These are phyloP conservation scores for Phytophthora multivora DNA, from an alignment of 352 stramenopile genomes.

Conservation along the genomic window DNA sequence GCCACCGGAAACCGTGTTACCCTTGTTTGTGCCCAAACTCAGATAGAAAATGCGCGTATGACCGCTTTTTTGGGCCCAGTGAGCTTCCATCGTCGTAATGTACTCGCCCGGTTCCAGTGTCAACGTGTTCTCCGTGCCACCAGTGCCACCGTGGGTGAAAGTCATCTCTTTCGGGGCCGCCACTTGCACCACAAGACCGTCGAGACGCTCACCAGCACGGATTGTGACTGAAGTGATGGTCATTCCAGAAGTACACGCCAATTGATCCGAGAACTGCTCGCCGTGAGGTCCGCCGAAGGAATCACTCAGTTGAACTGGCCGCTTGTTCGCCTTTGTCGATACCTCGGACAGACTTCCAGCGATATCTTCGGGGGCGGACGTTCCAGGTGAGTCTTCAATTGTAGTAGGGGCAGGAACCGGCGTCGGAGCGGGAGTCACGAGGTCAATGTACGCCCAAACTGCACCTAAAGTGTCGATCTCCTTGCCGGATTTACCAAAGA, in stretches of 20 bases:
- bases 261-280: slow-evolving; percentile 43
- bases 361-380: slow-evolving; percentile 15
- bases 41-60: slow-evolving; percentile 24
- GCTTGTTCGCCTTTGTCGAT: slow-evolving; percentile 13
- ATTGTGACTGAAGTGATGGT: slow-evolving; percentile 31
- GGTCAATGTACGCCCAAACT: slow-evolving; percentile 26
- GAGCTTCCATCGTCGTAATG: slow-evolving; percentile 19
- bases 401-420: slow-evolving; percentile 10
- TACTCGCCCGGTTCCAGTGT: slow-evolving; percentile 17
- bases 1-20: slow-evolving; percentile 13
- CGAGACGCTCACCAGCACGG: slow-evolving; percentile 29
- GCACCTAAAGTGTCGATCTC: slow-evolving; percentile 28
- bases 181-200: slow-evolving; percentile 14
- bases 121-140: slow-evolving; percentile 14
- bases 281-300: slow-evolving; percentile 49
- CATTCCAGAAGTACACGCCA: slow-evolving; percentile 24
- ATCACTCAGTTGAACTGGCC: slow-evolving; percentile 35
- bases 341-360: slow-evolving; percentile 27
- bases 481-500: slow-evolving; percentile 17
- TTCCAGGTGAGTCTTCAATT: slow-evolving; percentile 20
- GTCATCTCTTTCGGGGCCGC: slow-evolving; percentile 19
- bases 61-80: slow-evolving; percentile 9
- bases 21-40: slow-evolving; percentile 13
- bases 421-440: slow-evolving; percentile 23
- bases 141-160: slow-evolving; percentile 25